These are phyloP conservation scores for Fragaria iinumae DNA, from an alignment of 306 rosid species.

Conservation along the genomic window DNA sequence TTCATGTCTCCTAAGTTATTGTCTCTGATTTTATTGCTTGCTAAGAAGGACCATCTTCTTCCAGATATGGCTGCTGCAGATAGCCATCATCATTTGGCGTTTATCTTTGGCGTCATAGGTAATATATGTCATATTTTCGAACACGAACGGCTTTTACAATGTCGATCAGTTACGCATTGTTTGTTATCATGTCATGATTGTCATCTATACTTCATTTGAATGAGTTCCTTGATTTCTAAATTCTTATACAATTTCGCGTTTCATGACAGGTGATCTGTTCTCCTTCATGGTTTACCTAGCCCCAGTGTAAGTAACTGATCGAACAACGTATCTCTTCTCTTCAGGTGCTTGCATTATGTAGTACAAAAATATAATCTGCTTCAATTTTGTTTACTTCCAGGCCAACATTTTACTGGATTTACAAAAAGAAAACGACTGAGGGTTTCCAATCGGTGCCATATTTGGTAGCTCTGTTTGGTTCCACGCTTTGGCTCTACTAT, in stretches of 20 bases:
- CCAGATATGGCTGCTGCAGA: too few species aligned
- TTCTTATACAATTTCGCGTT: background rate
- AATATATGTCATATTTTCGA: too few species aligned
- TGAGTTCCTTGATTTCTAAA: background rate
- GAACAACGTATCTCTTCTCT: too few species aligned
- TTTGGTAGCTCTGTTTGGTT: conserved; percentile 73
- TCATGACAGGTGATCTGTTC: conserved; percentile 60
- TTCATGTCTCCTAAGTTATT: too few species aligned
- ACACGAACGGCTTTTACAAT: too few species aligned
- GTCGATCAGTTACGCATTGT: too few species aligned
- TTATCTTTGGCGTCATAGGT: too few species aligned
- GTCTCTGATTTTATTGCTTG: too few species aligned
- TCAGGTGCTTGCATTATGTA: background rate
- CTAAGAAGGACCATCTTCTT: too few species aligned
- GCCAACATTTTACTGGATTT: conserved; percentile 70
- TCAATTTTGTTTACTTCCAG: conserved; percentile 29
- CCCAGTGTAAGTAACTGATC: conserved; percentile 61
- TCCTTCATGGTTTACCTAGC: conserved; percentile 91
- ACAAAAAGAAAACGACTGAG: conserved; percentile 69
- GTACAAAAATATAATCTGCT: background rate
- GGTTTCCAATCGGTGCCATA: conserved; percentile 81
- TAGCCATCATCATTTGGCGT: too few species aligned
- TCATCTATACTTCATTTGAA: background rate
- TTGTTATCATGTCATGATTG: too few species aligned
- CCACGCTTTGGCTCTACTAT: conserved; percentile 77